phyloP scores from a whole-genome alignment of 352 stramenopile genomes.

The Thalassiosira livingstoniorum region DNA sequence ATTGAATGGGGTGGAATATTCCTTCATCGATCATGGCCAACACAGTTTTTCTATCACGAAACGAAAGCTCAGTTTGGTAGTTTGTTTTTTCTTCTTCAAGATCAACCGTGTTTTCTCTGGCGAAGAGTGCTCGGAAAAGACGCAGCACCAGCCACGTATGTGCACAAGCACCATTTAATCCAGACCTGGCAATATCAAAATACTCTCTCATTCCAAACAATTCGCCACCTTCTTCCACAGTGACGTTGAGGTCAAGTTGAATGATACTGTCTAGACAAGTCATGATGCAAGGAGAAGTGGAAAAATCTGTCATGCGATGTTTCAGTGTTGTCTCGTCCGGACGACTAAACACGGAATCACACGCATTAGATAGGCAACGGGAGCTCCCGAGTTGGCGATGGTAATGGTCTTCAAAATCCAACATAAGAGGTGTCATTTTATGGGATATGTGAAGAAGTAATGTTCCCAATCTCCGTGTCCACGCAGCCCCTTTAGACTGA shows the following conservation, averaged over 20 bases:
- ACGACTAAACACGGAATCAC: background rate
- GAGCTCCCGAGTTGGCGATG: constrained; percentile 48
- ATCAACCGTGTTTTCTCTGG: constrained; percentile 1
- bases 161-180: constrained; percentile 45
- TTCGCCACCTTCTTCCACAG: constrained; percentile 19
- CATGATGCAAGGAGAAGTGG: constrained; percentile 67
- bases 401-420: constrained; percentile 76
- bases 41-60: constrained; percentile 42
- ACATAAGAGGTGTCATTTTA: constrained; percentile 46
- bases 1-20: constrained; percentile 48
- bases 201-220: constrained; percentile 19
- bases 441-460: constrained; percentile 55
- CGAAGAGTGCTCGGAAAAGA: constrained; percentile 48
- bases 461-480: constrained; percentile 54
- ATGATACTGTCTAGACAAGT: constrained; percentile 70
- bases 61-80: background rate
- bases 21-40: constrained; percentile 64
- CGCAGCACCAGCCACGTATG: constrained; percentile 53
- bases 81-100: background rate
- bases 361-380: constrained; percentile 43
- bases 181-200: constrained; percentile 23
- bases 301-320: constrained; percentile 46
- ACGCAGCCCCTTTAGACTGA: constrained; percentile 44
- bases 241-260: constrained; percentile 19
- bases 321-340: background rate